Percentiles rank a stretch among this genome's conserved stretches.
These are phyloP conservation scores for Amoebophrya sp. DNA, from an alignment of 169 alveolate species.

Conservation along the genomic window DNA sequence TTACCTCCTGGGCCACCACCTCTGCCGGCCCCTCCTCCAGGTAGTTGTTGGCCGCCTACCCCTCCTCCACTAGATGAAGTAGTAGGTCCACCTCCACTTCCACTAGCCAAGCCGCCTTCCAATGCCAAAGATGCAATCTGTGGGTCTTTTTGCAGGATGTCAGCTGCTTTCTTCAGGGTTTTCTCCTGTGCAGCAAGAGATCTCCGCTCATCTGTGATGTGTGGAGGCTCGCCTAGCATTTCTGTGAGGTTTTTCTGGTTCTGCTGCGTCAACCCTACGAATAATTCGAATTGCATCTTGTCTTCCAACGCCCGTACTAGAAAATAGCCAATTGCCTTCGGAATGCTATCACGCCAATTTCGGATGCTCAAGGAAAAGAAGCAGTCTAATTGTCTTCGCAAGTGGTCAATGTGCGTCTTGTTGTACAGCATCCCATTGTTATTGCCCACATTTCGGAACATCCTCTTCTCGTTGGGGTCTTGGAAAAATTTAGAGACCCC, in stretches of 20 bases:
- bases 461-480: not conserved
- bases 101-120: not conserved
- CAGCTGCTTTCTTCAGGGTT: slow-evolving; percentile 46
- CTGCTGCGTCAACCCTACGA: slow-evolving; percentile 18
- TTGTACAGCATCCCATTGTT: not conserved
- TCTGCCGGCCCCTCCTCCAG: not conserved
- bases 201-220: slow-evolving; percentile 47
- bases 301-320: not conserved
- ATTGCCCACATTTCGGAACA: not conserved
- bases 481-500: not conserved
- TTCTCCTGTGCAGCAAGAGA: slow-evolving; percentile 38
- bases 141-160: slow-evolving; percentile 48
- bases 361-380: not conserved
- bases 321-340: not conserved
- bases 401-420: not conserved
- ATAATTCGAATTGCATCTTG: not conserved
- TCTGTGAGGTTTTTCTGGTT: not conserved
- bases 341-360: not conserved
- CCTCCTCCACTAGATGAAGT: too few species aligned
- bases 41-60: too few species aligned
- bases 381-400: not conserved
- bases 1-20: not conserved
- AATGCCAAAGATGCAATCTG: not conserved
- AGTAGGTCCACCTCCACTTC: too few species aligned
- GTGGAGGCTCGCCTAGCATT: slow-evolving; percentile 40